phyloP scores from a whole-genome alignment of 768 basidiomycete species.

The Mycena alexandri region DNA sequence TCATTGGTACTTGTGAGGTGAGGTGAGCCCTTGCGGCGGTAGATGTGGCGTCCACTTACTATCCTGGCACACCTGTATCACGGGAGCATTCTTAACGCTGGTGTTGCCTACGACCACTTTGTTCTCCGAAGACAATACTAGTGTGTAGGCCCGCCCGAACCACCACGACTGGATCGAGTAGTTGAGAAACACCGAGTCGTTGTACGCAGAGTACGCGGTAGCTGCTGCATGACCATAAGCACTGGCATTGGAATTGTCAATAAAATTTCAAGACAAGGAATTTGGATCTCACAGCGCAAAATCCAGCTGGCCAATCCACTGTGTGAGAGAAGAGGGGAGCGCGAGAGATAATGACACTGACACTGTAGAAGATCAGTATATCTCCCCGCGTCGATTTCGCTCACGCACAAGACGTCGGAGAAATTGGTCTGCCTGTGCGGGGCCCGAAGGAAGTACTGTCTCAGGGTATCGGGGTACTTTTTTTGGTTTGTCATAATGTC shows the following conservation, averaged over 20 bases:
- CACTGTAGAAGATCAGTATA: not conserved
- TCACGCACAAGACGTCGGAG: constrained; percentile 1
- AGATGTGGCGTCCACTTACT: not conserved
- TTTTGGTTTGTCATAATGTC: constrained; percentile 6
- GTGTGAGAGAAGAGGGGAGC: not conserved
- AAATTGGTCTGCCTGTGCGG: not conserved
- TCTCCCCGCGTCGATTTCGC: not conserved
- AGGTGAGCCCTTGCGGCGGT: too few relatives aligned
- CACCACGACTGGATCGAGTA: constrained; percentile 27
- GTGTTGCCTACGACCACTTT: not conserved
- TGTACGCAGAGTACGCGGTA: constrained; percentile 12
- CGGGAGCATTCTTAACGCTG: not conserved
- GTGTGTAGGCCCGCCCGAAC: constrained; percentile 14
- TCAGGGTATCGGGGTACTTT: constrained; percentile 5
- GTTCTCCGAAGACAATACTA: not conserved
- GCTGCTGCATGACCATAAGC: constrained; percentile 14
- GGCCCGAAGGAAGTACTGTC: constrained; percentile 1
- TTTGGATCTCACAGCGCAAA: not conserved
- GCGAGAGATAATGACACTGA: not conserved
- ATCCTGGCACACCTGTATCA: not conserved
- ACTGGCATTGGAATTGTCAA: not conserved
- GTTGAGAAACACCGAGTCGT: constrained; percentile 3
- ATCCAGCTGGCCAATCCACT: not conserved
- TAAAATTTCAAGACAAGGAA: not conserved
- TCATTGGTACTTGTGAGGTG: not conserved